A percentile compares a stretch with the other conserved stretches of the same genome.
These are phyloP conservation scores for Phytophthora pluvialis DNA, from an alignment of 352 stramenopile genomes.

Conservation along the genomic window DNA sequence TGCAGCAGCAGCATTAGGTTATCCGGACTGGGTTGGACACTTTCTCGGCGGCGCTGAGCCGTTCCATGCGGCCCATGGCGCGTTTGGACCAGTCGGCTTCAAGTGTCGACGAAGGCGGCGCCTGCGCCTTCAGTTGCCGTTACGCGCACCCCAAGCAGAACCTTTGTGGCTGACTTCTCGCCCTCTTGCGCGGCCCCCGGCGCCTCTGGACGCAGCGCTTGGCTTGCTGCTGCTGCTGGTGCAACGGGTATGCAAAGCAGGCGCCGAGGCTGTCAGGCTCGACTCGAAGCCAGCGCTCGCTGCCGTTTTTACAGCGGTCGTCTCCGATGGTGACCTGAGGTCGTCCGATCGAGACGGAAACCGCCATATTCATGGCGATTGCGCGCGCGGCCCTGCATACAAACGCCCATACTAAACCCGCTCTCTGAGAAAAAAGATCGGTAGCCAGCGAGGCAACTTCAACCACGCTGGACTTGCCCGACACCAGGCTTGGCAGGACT, in stretches of 20 bases:
- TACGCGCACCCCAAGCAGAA: slow-evolving; percentile 15
- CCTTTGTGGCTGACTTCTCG: slow-evolving; percentile 10
- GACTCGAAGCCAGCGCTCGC: background rate
- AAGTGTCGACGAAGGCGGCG: slow-evolving; percentile 14
- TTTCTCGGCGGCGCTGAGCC: background rate
- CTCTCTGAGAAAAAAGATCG: slow-evolving; percentile 32
- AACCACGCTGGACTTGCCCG: slow-evolving; percentile 17
- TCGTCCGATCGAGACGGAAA: too few species aligned
- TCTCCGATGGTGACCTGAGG: background rate
- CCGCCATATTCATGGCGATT: too few species aligned
- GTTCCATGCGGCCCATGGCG: background rate
- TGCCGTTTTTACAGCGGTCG: background rate
- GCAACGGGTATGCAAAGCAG: background rate
- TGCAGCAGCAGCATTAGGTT: background rate
- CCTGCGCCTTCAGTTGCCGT: background rate
- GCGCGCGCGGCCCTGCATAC: too few species aligned
- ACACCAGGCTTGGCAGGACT: too few species aligned
- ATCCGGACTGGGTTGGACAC: too few species aligned
- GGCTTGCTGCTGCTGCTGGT: background rate
- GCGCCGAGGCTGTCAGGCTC: background rate
- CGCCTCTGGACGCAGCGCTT: slow-evolving; percentile 5
- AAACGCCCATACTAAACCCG: slow-evolving; percentile 13
- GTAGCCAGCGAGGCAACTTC: slow-evolving; percentile 27
- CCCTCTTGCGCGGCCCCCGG: background rate
- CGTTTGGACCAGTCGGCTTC: background rate